These are phyloP conservation scores for Hypoxylon rickii DNA, from an alignment of 495 filamentous ascomycete species.

Conservation along the genomic window DNA sequence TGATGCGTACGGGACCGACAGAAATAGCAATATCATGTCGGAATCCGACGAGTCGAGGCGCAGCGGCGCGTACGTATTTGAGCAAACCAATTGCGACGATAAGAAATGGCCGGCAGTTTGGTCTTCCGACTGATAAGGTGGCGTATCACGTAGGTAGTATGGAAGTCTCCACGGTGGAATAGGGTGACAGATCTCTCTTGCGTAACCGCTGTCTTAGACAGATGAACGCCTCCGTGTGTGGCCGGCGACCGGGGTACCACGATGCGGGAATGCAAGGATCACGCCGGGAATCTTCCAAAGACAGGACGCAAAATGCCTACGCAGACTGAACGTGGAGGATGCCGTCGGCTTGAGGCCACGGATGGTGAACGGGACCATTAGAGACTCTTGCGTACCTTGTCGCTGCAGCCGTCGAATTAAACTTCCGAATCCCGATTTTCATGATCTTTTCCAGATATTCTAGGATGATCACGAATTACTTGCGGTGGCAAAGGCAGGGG, in stretches of 20 bases:
- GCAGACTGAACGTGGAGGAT: no score
- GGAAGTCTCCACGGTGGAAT: background rate
- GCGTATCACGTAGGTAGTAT: background rate
- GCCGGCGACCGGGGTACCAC: conserved; percentile 21
- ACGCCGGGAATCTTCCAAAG: no score
- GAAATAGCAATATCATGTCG: background rate
- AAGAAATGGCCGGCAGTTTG: background rate
- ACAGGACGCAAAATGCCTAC: no score
- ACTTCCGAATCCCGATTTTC: conserved; percentile 26
- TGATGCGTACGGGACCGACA: background rate
- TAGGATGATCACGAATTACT: conserved; percentile 24
- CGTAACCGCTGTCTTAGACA: background rate
- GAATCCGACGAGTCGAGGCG: background rate
- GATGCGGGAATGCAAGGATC: conserved; percentile 31
- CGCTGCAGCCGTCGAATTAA: conserved; percentile 31
- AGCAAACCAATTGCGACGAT: background rate
- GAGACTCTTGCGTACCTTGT: conserved; percentile 20
- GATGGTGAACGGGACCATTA: conserved; percentile 16
- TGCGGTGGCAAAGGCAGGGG: conserved; percentile 9
- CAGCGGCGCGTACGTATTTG: background rate
- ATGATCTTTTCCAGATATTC: conserved; percentile 5
- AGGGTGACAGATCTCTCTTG: background rate
- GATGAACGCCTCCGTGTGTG: conserved; percentile 3
- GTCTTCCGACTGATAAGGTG: background rate
- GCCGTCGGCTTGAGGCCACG: no score